Base-by-base conservation (phyloP, 371 early-diverging fungal genomes). In the Mortierella sp. region DNA sequence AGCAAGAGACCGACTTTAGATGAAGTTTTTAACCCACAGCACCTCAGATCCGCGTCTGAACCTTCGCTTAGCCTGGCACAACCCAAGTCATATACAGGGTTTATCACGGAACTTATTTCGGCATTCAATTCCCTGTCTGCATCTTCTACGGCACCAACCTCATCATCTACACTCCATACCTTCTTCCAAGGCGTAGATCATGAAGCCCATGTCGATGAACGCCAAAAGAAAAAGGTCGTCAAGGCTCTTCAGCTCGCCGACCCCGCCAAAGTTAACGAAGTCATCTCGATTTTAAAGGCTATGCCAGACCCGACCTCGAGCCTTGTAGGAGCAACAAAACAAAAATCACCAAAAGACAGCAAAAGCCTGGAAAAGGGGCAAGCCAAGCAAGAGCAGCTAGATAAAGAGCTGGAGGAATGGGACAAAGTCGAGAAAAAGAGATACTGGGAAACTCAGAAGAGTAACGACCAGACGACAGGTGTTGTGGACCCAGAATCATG, bases 291-390 rank as follows among this genome's bases (percentile, higher is more conserved):
- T 10, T 45, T 84, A 40, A 84, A 83, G 58, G 83, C 83, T 37
- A 84, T 84, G 85, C 85, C 85, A 3, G 83, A 84, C 32, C 85
- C 83, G 26, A 62, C 74, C 4, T 43, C 37, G 22, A 24, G n/a
- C 14, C n/a, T 30, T 58, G 59, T 28, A n/a, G 28, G 57, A 66
- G 1, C 28, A 28, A 22, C 32, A 63, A 60, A 20, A 26, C 28
- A 26, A 39, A 24, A 20, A 1, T 6, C 30, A 68, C 24, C 22
- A 3, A 20, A 26, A n/a, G 32, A 30, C 47, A 24, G 32, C 10
- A 39, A 39, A 28, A 28, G 14, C 32, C 30, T 26, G 14, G 65
- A 22, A 2, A 68, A 65, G 47, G 24, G 26, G 35, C 55, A 54
- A 30, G 51, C 55, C 45, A 62, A 49, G 35, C 58, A 57, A n/a